Base-by-base conservation (phyloP, 768 basidiomycete species). In the Hemileccinum impolitum region DNA sequence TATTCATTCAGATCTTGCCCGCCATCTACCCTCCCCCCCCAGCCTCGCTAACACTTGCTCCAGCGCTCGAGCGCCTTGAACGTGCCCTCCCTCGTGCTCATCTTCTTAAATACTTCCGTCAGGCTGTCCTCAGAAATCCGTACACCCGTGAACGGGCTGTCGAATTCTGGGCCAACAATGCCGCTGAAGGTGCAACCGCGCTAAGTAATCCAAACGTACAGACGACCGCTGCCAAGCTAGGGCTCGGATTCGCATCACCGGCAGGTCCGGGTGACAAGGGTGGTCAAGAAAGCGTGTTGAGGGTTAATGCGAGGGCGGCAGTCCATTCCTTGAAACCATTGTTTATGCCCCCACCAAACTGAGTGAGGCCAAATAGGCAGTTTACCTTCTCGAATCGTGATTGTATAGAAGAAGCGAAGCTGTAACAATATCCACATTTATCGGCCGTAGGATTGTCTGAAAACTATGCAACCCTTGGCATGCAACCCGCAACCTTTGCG, bases 161-260 rank as follows among this genome's bases (percentile, higher is more conserved):
- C 1, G 65, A 66, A 43, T 86, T 81, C 75, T 88, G 86, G 86
- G 66, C 68, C 4, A 71, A 67, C 28, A 77, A 85, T 58, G 74
- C 74, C 39, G 64, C 63, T 19, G 78, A 82, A 47, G 84, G 84
- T 0, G 64, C 68, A 21, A 72, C 72, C 55, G 75, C 78, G 35
- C 67, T 79, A 21, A 68, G 61, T 23, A 75, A 84, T 60, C 71
- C 72, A 44, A 68, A 52, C 6, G 78, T 88, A 30, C 72, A 70
- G 32, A 68, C 54, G 19, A 70, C 77, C 0, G 76, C 82, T 9
- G 71, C 70, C 39, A 70, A 71, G 39, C 64, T 78, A 4, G 78
- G 78, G 3, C 51, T 78, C 60, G 72, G 53, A 3, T 74, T 73
- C 37, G 57, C 58, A 3, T 53, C 63, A 17, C 53, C 46, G 3